Conservation (phyloP, 1,284 basidiomycete species). For the Cryptococcus jaspeensis region DNA sequence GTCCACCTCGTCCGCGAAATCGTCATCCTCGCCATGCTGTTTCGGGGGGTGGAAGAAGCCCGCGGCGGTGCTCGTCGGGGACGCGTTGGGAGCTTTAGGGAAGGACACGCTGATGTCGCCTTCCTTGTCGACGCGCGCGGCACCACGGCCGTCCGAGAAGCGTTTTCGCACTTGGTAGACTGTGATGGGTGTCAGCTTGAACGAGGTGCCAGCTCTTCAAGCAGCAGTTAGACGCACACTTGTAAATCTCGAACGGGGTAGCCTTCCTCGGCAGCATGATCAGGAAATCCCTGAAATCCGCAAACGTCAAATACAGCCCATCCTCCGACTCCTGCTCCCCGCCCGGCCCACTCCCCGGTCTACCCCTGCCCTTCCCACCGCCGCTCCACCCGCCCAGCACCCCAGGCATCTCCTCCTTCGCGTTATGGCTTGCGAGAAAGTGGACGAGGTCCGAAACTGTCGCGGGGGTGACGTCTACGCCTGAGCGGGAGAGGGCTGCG, state of each 20-base stretch:
- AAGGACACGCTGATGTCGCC: slow-evolving; percentile 58
- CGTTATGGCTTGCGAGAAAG: slow-evolving; percentile 60
- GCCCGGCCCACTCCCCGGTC: not conserved
- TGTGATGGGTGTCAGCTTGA: slow-evolving; percentile 15
- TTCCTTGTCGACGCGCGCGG: slow-evolving; percentile 81
- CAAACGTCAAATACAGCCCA: slow-evolving; percentile 63
- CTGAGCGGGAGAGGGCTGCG: slow-evolving; percentile 68
- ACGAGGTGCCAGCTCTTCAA: too few species aligned
- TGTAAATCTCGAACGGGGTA: slow-evolving; percentile 80
- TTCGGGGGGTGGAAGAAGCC: slow-evolving; percentile 25
- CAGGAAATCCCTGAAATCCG: slow-evolving; percentile 85
- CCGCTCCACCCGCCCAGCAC: too few species aligned
- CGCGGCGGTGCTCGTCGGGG: slow-evolving; percentile 21
- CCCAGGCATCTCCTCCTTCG: slow-evolving; percentile 25
- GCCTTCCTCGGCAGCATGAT: slow-evolving; percentile 77
- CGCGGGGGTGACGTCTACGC: slow-evolving; percentile 64
- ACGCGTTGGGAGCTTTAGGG: slow-evolving; percentile 35
- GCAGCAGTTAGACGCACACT: slow-evolving; percentile 46
- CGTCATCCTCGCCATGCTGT: slow-evolving; percentile 36
- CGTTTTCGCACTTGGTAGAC: slow-evolving; percentile 70
- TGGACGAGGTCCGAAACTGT: slow-evolving; percentile 76
- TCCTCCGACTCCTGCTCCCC: slow-evolving; percentile 5
- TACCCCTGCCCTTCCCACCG: too few species aligned
- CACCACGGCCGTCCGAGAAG: slow-evolving; percentile 70
- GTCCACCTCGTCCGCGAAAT: slow-evolving; percentile 56